phyloP scores from a whole-genome alignment of 2,329 filamentous ascomycete species.

The Pleoardoris graminearum region DNA sequence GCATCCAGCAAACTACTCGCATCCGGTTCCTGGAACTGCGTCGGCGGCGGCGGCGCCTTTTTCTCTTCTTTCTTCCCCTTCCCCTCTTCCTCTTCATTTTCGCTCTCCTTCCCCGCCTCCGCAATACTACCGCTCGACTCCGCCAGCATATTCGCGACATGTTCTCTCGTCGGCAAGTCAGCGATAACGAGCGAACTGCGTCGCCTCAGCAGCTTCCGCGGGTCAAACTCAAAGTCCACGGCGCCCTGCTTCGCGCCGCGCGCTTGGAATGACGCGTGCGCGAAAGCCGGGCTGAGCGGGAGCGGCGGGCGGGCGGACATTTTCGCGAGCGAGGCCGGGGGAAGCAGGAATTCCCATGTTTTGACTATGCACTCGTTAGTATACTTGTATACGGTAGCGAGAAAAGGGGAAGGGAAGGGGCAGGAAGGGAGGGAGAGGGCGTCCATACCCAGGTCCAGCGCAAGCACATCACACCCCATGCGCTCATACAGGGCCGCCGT shows the following conservation, averaged over 20 bases:
- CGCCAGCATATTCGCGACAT: conserved; percentile 25
- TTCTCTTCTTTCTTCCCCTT: conserved; percentile 34
- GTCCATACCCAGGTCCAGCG: conserved; percentile 73
- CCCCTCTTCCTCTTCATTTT: conserved; percentile 12
- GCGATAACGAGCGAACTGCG: conserved; percentile 79
- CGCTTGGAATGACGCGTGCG: conserved; percentile 26
- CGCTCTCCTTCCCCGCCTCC: conserved; percentile 23
- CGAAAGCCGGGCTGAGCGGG: conserved; percentile 34
- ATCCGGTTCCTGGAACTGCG: conserved; percentile 91
- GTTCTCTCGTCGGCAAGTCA: conserved; percentile 60
- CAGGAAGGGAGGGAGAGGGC: background rate
- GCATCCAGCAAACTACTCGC: conserved; percentile 83
- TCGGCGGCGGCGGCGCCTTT: conserved; percentile 64
- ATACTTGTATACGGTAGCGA: too few relatives aligned
- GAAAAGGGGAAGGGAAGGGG: background rate
- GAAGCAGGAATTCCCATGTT: conserved; percentile 76
- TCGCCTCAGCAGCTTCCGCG: conserved; percentile 68
- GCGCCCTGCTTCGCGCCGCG: conserved; percentile 23
- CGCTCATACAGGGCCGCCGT: conserved; percentile 82
- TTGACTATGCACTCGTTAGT: conserved; percentile 56
- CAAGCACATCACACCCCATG: conserved; percentile 92
- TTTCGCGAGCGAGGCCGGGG: conserved; percentile 40
- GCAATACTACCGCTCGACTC: conserved; percentile 20
- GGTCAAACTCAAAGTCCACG: conserved; percentile 55
- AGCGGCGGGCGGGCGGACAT: conserved; percentile 20